Percentiles rank a stretch among this genome's conserved stretches.
phyloP scores from a whole-genome alignment of 257 asterid genomes.

The Plantago elongata region DNA sequence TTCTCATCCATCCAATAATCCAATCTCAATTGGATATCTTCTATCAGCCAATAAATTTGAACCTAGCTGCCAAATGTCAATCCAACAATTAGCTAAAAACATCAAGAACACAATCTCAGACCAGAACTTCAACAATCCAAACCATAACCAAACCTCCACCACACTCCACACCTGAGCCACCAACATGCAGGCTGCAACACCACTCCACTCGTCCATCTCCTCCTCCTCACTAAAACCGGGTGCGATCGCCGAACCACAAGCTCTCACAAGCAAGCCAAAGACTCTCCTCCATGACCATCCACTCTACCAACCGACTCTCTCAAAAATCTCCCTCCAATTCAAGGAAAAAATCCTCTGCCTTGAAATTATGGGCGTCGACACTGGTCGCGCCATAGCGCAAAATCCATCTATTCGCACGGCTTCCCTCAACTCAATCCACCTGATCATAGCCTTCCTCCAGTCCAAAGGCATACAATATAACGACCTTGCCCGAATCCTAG shows the following conservation, averaged over 20 bases:
- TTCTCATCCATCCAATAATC: constrained; percentile 30
- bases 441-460: constrained; percentile 63
- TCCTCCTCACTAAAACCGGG: constrained; percentile 19
- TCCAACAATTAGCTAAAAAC: constrained; percentile 7
- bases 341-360: constrained; percentile 88
- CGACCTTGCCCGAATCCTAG: constrained; percentile 72
- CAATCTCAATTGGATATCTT: constrained; percentile 40
- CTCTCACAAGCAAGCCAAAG: background rate
- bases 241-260: background rate
- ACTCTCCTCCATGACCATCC: constrained; percentile 57
- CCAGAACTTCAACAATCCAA: background rate
- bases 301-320: constrained; percentile 57
- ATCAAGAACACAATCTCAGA: no score
- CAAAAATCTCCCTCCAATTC: constrained; percentile 70
- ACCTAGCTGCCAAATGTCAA: constrained; percentile 39
- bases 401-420: constrained; percentile 66
- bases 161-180: constrained; percentile 22
- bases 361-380: constrained; percentile 89
- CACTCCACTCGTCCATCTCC: constrained; percentile 46
- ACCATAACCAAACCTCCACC: background rate
- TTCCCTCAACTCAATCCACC: constrained; percentile 58
- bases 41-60: constrained; percentile 38
- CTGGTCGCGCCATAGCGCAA: constrained; percentile 71
- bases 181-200: constrained; percentile 34
- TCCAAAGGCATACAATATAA: constrained; percentile 85